Base-by-base conservation (phyloP, 2,329 filamentous ascomycete species). In the Colletotrichum limetticola region DNA sequence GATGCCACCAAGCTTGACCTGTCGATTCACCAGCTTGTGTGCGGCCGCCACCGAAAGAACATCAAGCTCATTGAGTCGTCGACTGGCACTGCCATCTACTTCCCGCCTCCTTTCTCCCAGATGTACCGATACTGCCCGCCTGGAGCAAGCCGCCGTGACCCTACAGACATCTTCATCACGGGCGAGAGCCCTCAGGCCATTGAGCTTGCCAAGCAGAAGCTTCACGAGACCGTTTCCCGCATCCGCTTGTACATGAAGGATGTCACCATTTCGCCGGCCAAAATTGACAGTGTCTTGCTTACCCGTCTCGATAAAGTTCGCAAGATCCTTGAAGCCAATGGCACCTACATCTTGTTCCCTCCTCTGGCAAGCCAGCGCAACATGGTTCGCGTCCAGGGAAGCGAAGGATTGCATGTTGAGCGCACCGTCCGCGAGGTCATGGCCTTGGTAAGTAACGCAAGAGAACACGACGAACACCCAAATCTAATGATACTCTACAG, bases 21-120 rank as follows among this genome's bases (percentile, higher is more conserved):
- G 62, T 94, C 95, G 30, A 90, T 98, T 80, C 97, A 99, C 81
- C 97, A 95, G 71, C 88, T 98, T 68, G 92, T 98, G 62, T 98
- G 95, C 81, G 97, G 97, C 61, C 94, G 97, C 61, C 96, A 95
- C 77, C 91, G 97, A 77, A 97, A 98, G 86, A 98, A 98, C 82
- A 98, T 99, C 86, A 98, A 98, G 86, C 86, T 97, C 78, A 98
- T 99, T 79, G 97, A 99, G 83, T 97, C 97, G 16, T 91, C 93
- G 32, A 98, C 97, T 16, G 95, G 95, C 78, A 98, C 97, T 9
- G 96, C 97, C 75, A 98, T 99, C 78, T 99, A 99, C 85, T 98
- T 99, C 80, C 97, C 97, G 32, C 95, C 95, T 8, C 93, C 96
- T 1, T 98, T 98, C 81, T 95, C 96, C 16, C 92, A 93, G 72